These are phyloP conservation scores for Selaginella moellendorffii DNA, from an alignment of 75 land plant species.

Conservation along the genomic window DNA sequence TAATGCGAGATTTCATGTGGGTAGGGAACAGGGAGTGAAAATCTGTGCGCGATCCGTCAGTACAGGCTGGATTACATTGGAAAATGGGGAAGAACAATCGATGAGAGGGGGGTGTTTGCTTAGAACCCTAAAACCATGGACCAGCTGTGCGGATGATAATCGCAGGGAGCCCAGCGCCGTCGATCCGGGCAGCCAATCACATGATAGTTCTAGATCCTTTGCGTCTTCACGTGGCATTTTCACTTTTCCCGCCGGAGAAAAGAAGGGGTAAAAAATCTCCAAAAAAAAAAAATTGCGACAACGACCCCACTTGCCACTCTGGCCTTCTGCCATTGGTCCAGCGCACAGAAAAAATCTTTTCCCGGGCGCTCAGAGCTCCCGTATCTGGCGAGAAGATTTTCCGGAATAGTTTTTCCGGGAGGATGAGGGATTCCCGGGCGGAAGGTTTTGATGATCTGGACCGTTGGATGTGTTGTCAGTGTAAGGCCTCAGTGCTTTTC, in stretches of 20 bases:
- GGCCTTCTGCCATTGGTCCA: not conserved
- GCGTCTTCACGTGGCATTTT: too few relatives aligned
- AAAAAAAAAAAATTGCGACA: not conserved
- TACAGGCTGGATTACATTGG: not conserved
- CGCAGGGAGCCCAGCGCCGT: not conserved
- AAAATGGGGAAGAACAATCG: not conserved
- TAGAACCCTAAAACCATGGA: not conserved
- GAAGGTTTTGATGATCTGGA: too few relatives aligned
- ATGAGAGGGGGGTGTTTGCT: not conserved
- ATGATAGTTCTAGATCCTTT: not conserved
- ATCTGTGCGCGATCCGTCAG: not conserved
- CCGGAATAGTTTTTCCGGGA: too few relatives aligned
- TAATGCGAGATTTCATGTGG: not conserved
- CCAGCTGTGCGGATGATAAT: not conserved
- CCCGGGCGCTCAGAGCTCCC: not conserved
- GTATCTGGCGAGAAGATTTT: not conserved
- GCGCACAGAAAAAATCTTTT: not conserved
- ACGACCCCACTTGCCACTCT: too few relatives aligned
- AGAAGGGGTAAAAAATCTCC: not conserved
- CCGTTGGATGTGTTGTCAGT: not conserved
- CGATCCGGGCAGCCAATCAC: not conserved
- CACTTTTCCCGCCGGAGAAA: not conserved
- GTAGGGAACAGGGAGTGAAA: not conserved
- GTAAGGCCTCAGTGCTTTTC: too few relatives aligned
- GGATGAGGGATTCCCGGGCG: too few relatives aligned